Percentiles rank a stretch among this genome's conserved stretches.
Conservation (phyloP, 176 grass and related monocot species). For the Zea luxurians region DNA sequence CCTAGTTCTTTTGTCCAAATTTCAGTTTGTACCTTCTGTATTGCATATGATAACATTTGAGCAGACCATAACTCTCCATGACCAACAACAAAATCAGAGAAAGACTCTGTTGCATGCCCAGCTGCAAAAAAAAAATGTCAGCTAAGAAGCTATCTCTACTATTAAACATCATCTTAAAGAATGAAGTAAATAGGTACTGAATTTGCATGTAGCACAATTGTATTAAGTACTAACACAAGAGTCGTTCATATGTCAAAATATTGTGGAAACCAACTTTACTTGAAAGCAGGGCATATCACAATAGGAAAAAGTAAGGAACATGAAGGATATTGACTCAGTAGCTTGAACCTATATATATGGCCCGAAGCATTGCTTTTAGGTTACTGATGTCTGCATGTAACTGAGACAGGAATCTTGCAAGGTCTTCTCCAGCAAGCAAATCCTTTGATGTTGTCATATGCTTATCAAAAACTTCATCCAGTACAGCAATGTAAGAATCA, state of each 20-base stretch:
- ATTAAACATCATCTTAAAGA: not conserved
- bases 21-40: constrained; percentile 69
- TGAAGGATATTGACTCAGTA: constrained; percentile 13
- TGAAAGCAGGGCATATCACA: constrained; percentile 8
- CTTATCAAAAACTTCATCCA: constrained; percentile 84
- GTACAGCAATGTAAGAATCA: constrained; percentile 64
- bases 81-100: constrained; percentile 94
- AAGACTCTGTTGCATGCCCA: constrained; percentile 98
- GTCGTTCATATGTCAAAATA: not conserved
- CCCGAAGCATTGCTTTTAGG: constrained; percentile 90
- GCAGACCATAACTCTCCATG: constrained; percentile 98
- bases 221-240: not conserved
- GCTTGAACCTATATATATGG: constrained; percentile 86
- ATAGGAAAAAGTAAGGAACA: constrained; percentile 20
- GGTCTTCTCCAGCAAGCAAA: constrained; percentile 88
- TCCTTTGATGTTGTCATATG: constrained; percentile 82
- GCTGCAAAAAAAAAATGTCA: constrained; percentile 58
- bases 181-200: constrained; percentile 4
- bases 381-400: constrained; percentile 78
- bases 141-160: not conserved
- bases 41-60: constrained; percentile 84
- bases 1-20: not conserved
- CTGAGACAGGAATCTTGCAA: constrained; percentile 81
- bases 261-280: not conserved
- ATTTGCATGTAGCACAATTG: not conserved